Evolutionary conservation across 2,329 filamentous ascomycete species (phyloP).

Genomic region (Tolypocladium amazonense): DNA sequence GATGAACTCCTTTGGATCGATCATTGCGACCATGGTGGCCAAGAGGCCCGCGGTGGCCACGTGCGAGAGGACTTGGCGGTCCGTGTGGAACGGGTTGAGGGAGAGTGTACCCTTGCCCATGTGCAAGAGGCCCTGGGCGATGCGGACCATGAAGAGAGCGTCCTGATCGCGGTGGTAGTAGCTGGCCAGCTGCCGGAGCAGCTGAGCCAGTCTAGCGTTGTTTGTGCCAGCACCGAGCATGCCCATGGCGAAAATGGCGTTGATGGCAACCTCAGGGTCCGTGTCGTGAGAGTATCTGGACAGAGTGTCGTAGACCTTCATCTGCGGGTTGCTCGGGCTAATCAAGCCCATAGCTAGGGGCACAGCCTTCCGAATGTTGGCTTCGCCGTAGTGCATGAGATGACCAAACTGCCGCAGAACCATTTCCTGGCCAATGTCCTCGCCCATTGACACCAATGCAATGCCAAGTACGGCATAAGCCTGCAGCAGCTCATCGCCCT

Average conservation of each 20-base stretch:
- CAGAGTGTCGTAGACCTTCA: conserved; percentile 98
- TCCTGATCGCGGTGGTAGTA: conserved; percentile 98
- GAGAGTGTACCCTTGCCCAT: conserved; percentile 98
- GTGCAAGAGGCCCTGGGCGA: conserved; percentile 92
- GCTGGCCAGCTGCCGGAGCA: conserved; percentile 87
- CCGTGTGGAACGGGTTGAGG: conserved; percentile 97
- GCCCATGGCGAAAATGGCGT: conserved; percentile 98
- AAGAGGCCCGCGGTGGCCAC: conserved; percentile 85
- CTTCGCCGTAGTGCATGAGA: conserved; percentile 97
- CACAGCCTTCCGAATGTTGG: conserved; percentile 93
- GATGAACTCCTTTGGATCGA: conserved; percentile 84
- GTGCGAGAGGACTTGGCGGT: conserved; percentile 86
- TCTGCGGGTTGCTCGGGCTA: conserved; percentile 96
- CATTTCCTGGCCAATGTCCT: conserved; percentile 98
- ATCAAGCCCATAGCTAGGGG: conserved; percentile 94
- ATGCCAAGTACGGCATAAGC: conserved; percentile 93
- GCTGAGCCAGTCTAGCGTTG: conserved; percentile 90
- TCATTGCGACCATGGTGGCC: conserved; percentile 83
- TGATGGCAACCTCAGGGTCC: conserved; percentile 95
- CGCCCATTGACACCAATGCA: conserved; percentile 92
- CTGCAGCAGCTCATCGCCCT: conserved; percentile 89
- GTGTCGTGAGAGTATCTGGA: conserved; percentile 98
- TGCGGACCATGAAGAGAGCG: conserved; percentile 96
- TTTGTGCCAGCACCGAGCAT: conserved; percentile 94
- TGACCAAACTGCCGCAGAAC: conserved; percentile 94